These are phyloP conservation scores for Trypanosoma caninum DNA, from an alignment of 208 protist genomes.

Conservation along the genomic window DNA sequence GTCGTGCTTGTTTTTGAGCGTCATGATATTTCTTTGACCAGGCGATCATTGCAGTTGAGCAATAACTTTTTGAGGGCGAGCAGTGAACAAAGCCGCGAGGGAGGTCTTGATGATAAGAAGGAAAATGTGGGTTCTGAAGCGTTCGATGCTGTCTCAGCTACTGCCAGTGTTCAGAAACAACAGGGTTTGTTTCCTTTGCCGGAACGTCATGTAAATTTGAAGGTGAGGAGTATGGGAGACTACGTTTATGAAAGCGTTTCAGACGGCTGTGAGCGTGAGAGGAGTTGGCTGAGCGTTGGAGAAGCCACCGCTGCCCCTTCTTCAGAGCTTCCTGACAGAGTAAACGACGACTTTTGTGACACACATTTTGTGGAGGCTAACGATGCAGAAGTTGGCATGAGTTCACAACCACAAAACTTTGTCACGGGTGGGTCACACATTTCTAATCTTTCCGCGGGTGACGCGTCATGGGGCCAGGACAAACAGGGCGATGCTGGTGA, in stretches of 20 bases:
- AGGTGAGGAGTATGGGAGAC: background rate
- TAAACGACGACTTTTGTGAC: background rate
- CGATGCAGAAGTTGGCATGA: too few species aligned
- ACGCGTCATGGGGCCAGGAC: too few species aligned
- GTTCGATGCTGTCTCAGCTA: constrained; percentile 10
- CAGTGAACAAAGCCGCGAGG: background rate
- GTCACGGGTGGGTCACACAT: too few species aligned
- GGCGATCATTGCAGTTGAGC: background rate
- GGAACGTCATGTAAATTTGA: background rate
- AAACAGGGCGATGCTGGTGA: too few species aligned
- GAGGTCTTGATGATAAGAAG: background rate
- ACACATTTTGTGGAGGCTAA: background rate
- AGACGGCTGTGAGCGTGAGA: background rate
- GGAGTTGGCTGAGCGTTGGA: background rate
- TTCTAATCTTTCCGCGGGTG: too few species aligned
- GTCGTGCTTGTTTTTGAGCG: constrained; percentile 22
- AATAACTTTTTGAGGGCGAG: background rate
- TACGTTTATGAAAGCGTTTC: background rate
- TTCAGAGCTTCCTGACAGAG: background rate
- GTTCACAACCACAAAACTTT: too few species aligned
- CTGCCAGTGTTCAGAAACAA: constrained; percentile 1
- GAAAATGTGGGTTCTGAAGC: background rate
- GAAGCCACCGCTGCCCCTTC: background rate
- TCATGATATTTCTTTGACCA: background rate
- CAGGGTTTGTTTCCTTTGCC: background rate